Percentiles rank a stretch among this genome's conserved stretches.
phyloP scores from a whole-genome alignment of 768 basidiomycete genomes.

The Auricularia sp. region DNA sequence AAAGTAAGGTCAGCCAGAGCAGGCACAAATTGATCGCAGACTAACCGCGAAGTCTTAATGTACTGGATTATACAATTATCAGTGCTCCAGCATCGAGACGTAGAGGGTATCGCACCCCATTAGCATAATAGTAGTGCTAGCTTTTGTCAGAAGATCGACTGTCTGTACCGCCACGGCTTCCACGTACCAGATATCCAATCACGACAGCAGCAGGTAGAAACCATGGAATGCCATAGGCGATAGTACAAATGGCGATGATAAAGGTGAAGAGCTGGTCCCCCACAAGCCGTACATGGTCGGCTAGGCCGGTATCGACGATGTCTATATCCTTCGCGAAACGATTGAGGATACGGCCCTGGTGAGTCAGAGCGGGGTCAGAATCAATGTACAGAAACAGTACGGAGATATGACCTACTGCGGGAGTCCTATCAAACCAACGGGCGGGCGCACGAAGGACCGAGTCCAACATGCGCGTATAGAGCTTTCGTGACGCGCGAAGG shows the following conservation, averaged over 20 bases:
- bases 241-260: slow-evolving; percentile 8
- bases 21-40: not conserved
- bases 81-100: no score
- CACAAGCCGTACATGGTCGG: slow-evolving; percentile 18
- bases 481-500: slow-evolving; percentile 13
- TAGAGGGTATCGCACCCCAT: no score
- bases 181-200: slow-evolving; percentile 3
- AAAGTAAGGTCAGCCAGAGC: slow-evolving; percentile 7
- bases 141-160: not conserved
- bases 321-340: slow-evolving; percentile 48
- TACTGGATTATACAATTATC: not conserved
- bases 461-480: slow-evolving; percentile 13
- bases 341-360: slow-evolving; percentile 58
- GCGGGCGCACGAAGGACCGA: slow-evolving; percentile 14
- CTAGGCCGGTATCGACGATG: slow-evolving; percentile 16
- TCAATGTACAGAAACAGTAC: not conserved
- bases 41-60: not conserved
- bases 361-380: not conserved
- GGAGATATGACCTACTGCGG: slow-evolving; percentile 8
- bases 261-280: slow-evolving; percentile 17
- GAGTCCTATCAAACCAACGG: slow-evolving; percentile 20
- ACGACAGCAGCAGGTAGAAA: slow-evolving; percentile 7
- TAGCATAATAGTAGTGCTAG: not conserved
- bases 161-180: no score
- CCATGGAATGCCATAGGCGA: slow-evolving; percentile 8